phyloP scores from a whole-genome alignment of 75 land plant species.

The Pinus tabuliformis region DNA sequence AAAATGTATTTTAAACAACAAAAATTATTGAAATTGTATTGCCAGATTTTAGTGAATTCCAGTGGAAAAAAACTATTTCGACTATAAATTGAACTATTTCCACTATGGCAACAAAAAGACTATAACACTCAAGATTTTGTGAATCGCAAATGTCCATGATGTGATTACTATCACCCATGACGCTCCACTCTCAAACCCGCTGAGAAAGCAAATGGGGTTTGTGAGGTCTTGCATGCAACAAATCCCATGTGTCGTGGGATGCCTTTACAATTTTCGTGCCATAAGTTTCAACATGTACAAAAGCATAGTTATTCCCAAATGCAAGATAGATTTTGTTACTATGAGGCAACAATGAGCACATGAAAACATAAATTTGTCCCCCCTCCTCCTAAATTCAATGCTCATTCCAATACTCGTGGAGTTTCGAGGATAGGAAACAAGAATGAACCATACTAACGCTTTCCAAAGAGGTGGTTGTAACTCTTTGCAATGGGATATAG shows the following conservation, averaged over 20 bases:
- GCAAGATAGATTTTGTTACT: constrained; percentile 48
- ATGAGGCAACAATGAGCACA: constrained; percentile 75
- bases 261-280: constrained; percentile 65
- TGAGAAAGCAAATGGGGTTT: constrained; percentile 68
- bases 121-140: constrained; percentile 50
- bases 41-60: no score
- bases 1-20: no score
- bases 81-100: no score
- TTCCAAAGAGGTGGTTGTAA: no score
- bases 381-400: constrained; percentile 27
- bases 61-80: constrained; percentile 11
- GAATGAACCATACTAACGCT: no score
- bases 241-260: constrained; percentile 67
- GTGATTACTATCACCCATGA: constrained; percentile 61
- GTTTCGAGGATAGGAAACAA: no score
- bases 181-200: constrained; percentile 74
- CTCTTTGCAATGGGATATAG: no score
- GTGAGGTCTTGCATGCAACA: constrained; percentile 71
- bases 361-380: constrained; percentile 86
- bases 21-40: no score
- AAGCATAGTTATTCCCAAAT: constrained; percentile 86
- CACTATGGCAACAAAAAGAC: constrained; percentile 52
- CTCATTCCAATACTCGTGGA: background rate
- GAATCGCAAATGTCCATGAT: constrained; percentile 59
- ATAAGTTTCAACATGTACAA: constrained; percentile 75